These are phyloP conservation scores for Eragrostis curvula DNA, from an alignment of 176 grass and related monocot genomes.

Conservation along the genomic window DNA sequence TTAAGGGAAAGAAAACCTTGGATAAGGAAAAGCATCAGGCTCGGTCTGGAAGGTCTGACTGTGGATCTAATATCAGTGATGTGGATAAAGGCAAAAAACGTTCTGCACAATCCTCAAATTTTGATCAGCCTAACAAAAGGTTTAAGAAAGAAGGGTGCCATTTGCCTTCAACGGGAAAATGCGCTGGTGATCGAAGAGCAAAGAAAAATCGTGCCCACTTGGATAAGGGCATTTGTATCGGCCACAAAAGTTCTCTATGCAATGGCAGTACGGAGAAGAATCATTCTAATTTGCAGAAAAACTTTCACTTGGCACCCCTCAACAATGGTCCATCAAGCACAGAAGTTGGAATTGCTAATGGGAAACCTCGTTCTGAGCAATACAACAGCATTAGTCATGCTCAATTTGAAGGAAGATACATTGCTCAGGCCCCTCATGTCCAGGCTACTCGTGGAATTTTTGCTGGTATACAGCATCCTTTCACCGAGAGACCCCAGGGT, in stretches of 20 bases:
- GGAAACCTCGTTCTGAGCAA: neutral
- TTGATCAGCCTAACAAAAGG: constrained; percentile 38
- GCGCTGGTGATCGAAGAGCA: neutral
- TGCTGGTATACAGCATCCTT: constrained; percentile 20
- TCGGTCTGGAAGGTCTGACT: constrained; percentile 1
- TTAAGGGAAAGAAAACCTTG: constrained; percentile 34
- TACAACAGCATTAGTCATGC: neutral
- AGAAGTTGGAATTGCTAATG: constrained; percentile 4
- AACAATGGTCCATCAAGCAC: neutral
- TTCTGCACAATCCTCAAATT: constrained; percentile 30
- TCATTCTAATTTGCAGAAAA: constrained; percentile 9
- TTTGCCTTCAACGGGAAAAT: neutral
- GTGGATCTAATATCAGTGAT: constrained; percentile 8
- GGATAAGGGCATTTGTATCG: constrained; percentile 1
- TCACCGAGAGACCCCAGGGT: neutral
- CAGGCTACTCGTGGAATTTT: constrained; percentile 11
- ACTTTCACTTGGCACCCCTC: neutral
- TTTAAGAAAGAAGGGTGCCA: constrained; percentile 37
- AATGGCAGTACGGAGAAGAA: neutral
- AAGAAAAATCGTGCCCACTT: neutral
- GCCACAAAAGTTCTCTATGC: neutral
- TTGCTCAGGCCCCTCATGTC: neutral
- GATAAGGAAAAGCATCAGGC: constrained; percentile 40
- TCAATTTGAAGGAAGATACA: constrained; percentile 34
- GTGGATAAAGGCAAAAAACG: constrained; percentile 39